Evolutionary conservation across 2,329 filamentous ascomycete species (phyloP), one percentile per base, ranked within the genome.

Genomic region (Cordyceps cicadae): DNA sequence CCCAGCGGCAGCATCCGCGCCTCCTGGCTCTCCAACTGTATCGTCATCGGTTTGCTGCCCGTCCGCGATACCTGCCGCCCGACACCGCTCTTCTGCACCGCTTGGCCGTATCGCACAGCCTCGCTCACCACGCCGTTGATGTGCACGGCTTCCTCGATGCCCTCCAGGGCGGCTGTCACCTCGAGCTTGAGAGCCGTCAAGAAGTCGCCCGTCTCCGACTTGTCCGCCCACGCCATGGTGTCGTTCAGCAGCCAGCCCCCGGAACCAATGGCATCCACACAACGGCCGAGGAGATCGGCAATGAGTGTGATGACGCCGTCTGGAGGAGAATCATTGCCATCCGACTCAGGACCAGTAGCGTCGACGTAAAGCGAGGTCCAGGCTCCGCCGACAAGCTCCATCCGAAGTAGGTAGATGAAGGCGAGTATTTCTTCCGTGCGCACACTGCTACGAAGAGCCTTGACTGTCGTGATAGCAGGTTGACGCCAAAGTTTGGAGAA

Each of bases 301-400:
- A 93, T 87, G 46, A 90, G 81, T 17, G 83, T 79, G 65, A 92
- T 87, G 56, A 86, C 84, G 54, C 84, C 83, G 67, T 91, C 86
- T 21, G 87, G 83, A 0, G 85, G 82, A 24, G 72, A 67, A 26
- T 75, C 74, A 62, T 71, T 72, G 52, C 70, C 69, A 59, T 75
- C 74, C 1, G 68, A 64, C 53, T 82, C 78, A 34, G 79, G 75
- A 56, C 77, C 72, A 17, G 81, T 79, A 12, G 76, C 72, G 66
- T 89, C 87, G 43, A 89, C 74, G 71, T 92, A 91, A 24, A 83
- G 80, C 19, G 85, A 83, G 0, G 87, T 90, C 89, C 89, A 93
- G 37, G 87, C 86, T 61, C 89, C 89, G 64, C 86, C 84, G 56
- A 86, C 83, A 51, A 93, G 79, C 73, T 92, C 88, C 64, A 87